These are phyloP conservation scores for Amanita polypyramis DNA, from an alignment of 768 basidiomycete species.

Conservation along the genomic window DNA sequence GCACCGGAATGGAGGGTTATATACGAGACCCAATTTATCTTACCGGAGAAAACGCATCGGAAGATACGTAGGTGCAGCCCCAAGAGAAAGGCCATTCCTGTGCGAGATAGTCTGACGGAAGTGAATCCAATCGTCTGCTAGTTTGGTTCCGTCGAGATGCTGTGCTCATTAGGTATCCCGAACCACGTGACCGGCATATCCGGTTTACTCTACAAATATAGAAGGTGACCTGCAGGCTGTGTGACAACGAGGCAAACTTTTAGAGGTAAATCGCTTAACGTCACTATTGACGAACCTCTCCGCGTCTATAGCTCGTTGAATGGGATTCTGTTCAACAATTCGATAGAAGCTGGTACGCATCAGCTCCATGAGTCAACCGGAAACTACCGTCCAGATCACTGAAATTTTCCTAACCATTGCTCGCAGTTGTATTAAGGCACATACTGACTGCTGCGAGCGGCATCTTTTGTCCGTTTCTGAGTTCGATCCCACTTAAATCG, in stretches of 20 bases:
- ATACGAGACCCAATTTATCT: background rate
- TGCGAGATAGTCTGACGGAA: background rate
- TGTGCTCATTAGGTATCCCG: background rate
- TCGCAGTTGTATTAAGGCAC: constrained; percentile 1
- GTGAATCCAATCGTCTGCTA: background rate
- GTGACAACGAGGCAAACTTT: background rate
- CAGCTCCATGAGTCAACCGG: background rate
- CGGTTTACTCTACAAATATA: background rate
- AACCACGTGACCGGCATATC: background rate
- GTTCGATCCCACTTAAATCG: background rate
- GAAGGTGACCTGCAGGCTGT: background rate
- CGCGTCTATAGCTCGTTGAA: background rate
- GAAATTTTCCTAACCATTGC: background rate
- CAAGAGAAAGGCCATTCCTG: background rate
- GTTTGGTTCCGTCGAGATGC: background rate
- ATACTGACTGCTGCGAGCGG: background rate
- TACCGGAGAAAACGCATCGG: background rate
- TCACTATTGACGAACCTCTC: too few relatives aligned
- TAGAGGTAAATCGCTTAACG: background rate
- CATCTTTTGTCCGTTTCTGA: background rate
- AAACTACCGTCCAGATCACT: background rate
- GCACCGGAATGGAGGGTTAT: background rate
- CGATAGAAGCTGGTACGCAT: background rate
- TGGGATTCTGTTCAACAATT: background rate
- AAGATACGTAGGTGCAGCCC: background rate